Evolutionary conservation across 495 filamentous ascomycete genomes (phyloP), one percentile per base, ranked within the genome.

Genomic region (Talaromyces trachyspermus): DNA sequence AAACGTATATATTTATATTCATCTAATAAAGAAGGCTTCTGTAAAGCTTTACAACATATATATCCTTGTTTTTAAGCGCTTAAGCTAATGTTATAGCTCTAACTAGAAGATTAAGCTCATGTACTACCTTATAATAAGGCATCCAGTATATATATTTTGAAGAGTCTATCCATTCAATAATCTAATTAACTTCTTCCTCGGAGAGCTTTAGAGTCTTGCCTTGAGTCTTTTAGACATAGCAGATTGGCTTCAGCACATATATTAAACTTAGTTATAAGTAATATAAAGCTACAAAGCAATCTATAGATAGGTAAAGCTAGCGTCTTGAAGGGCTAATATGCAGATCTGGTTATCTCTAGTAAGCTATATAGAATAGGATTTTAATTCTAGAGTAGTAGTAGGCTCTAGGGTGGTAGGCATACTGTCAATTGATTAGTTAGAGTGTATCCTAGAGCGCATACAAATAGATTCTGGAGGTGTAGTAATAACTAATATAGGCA

Each of bases 121-220:
- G 9, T 42, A 56, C 58, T 37, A 63, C 51, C 22, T 50, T 51
- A 7, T 32, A 10, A 43, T 46, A 65, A 43, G 48, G 41, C 9
- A 58, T 43, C 11, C 50, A 48, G 1, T 51, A 54, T 8, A 47
- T 61, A n/a, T 47, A 26, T 37, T 59, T 36, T 6, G 50, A 56
- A 12, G 50, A 49, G 10, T 38, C 41, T 5, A 61, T 58, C 50
- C 54, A 63, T 5, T 52, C 26, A 23, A 61, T 58, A 50, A 65
- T 54, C 19, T 50, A 20, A 55, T 62, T 49, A 29, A 53, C 40
- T 42, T 51, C n/a, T n/a, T n/a, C n/a, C n/a, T n/a, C n/a, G n/a
- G n/a, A n/a, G n/a, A n/a, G n/a, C n/a, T n/a, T n/a, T n/a, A n/a
- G n/a, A n/a, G n/a, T n/a, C n/a, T n/a, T n/a, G n/a, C n/a, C n/a